Percentiles rank a stretch among this genome's conserved stretches.
Evolutionary conservation across 768 basidiomycete genomes (phyloP).

Genomic region (Candolleomyces aberdarensis): DNA sequence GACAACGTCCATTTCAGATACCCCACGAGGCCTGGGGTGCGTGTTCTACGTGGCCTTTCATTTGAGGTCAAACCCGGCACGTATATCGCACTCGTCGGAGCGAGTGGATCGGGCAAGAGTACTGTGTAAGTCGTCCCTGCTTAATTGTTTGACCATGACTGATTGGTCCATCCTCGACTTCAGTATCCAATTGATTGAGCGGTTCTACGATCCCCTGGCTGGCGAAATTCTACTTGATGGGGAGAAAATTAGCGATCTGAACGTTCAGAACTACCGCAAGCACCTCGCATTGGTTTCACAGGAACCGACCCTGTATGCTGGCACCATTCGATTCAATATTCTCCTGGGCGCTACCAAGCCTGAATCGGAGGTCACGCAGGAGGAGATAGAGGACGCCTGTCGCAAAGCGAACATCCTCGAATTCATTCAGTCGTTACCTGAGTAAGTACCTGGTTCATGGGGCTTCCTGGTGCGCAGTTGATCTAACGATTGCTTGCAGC

Average conservation of each 20-base stretch:
- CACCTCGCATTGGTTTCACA: conserved; percentile 90
- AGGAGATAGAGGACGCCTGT: conserved; percentile 84
- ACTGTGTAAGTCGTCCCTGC: conserved; percentile 54
- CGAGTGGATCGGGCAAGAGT: conserved; percentile 79
- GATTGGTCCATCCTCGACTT: conserved; percentile 1
- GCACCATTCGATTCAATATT: conserved; percentile 88
- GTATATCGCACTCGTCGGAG: conserved; percentile 79
- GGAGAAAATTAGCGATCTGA: conserved; percentile 70
- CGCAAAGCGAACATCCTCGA: conserved; percentile 88
- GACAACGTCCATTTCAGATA: conserved; percentile 88
- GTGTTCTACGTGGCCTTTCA: conserved; percentile 77
- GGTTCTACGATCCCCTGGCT: conserved; percentile 82
- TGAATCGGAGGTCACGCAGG: conserved; percentile 72
- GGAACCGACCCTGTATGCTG: conserved; percentile 88
- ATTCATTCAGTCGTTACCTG: conserved; percentile 80
- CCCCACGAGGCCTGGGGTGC: conserved; percentile 80
- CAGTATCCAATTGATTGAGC: conserved; percentile 78
- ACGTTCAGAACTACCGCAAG: conserved; percentile 85
- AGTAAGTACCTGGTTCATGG: conserved; percentile 43
- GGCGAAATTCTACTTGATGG: conserved; percentile 75
- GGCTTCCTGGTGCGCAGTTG: not conserved
- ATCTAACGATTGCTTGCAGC: conserved; percentile 29
- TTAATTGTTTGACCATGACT: not conserved
- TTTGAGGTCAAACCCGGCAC: conserved; percentile 72
- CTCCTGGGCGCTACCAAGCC: conserved; percentile 82